Percentiles rank a stretch among this genome's conserved stretches.
Evolutionary conservation across 2,329 filamentous ascomycete genomes (phyloP).

Genomic region (Paraconiothyrium brasiliense): DNA sequence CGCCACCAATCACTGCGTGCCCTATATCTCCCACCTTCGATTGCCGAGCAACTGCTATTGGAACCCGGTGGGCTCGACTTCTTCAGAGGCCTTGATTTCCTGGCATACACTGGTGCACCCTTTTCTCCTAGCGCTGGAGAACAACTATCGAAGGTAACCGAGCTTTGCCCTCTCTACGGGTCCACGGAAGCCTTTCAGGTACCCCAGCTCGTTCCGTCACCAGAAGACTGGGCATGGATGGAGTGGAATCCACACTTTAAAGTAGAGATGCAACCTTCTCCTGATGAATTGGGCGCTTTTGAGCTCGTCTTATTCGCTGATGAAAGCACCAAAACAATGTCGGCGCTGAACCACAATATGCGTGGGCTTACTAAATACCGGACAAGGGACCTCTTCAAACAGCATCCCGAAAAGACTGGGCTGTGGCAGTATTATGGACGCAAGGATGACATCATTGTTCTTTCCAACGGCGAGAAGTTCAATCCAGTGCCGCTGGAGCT

Average conservation of each 20-base stretch:
- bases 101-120: constrained; percentile 24
- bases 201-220: constrained; percentile 20
- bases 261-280: constrained; percentile 21
- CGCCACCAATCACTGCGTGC: constrained; percentile 21
- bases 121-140: constrained; percentile 22
- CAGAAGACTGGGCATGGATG: constrained; percentile 28
- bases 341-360: constrained; percentile 25
- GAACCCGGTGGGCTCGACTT: constrained; percentile 24
- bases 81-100: constrained; percentile 26
- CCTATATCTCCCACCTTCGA: constrained; percentile 26
- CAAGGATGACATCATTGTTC: constrained; percentile 41
- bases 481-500: constrained; percentile 26
- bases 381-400: constrained; percentile 25
- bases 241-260: constrained; percentile 26
- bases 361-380: constrained; percentile 17
- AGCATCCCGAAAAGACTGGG: constrained; percentile 16
- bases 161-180: constrained; percentile 25
- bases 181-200: constrained; percentile 28
- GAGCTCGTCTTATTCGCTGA: constrained; percentile 24
- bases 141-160: constrained; percentile 22
- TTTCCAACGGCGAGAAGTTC: constrained; percentile 38
- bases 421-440: constrained; percentile 38
- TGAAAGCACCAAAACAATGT: constrained; percentile 16
- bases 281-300: constrained; percentile 19
- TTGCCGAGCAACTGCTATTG: constrained; percentile 21